Percentiles rank a stretch among this genome's conserved stretches.
Conservation (phyloP, 768 basidiomycete genomes). For the Tremella yokohamensis region DNA sequence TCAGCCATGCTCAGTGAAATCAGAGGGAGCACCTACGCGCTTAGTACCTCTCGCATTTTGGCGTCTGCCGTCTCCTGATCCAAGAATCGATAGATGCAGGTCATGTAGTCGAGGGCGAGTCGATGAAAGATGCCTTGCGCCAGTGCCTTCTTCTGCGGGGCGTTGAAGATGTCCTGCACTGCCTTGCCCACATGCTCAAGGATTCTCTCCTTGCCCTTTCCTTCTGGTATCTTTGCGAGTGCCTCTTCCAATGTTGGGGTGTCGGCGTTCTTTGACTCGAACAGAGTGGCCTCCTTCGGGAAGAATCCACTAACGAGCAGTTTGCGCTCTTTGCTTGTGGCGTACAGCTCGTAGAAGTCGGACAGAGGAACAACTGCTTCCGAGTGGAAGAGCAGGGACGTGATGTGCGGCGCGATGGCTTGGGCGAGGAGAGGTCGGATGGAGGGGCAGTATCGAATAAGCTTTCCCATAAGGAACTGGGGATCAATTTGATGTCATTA, state of each 20-base stretch:
- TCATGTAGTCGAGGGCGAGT: slow-evolving; percentile 78
- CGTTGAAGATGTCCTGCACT: slow-evolving; percentile 74
- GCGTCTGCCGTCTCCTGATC: slow-evolving; percentile 64
- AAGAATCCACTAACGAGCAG: slow-evolving; percentile 82
- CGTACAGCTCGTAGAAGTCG: slow-evolving; percentile 82
- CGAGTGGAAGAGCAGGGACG: slow-evolving; percentile 74
- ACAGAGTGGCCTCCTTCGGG: slow-evolving; percentile 78
- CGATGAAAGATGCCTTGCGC: slow-evolving; percentile 85
- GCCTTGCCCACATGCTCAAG: slow-evolving; percentile 69
- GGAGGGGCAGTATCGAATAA: slow-evolving; percentile 57
- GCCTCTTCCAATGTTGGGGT: slow-evolving; percentile 61
- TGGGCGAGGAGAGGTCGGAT: slow-evolving; percentile 71
- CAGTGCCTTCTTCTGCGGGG: slow-evolving; percentile 82
- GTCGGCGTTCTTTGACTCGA: slow-evolving; percentile 52
- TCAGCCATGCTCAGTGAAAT: neutral
- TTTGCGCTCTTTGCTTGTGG: slow-evolving; percentile 77
- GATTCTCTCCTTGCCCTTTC: slow-evolving; percentile 63
- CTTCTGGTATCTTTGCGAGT: slow-evolving; percentile 60
- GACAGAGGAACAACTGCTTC: slow-evolving; percentile 80
- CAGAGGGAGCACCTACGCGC: slow-evolving; percentile 58
- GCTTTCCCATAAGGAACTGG: slow-evolving; percentile 48
- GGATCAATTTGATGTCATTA: no score
- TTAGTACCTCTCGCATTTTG: slow-evolving; percentile 72
- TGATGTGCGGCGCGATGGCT: slow-evolving; percentile 72
- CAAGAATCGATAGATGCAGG: slow-evolving; percentile 57